These are phyloP conservation scores for Candida jianshihensis DNA, from an alignment of 805 yeast species.

Conservation along the genomic window DNA sequence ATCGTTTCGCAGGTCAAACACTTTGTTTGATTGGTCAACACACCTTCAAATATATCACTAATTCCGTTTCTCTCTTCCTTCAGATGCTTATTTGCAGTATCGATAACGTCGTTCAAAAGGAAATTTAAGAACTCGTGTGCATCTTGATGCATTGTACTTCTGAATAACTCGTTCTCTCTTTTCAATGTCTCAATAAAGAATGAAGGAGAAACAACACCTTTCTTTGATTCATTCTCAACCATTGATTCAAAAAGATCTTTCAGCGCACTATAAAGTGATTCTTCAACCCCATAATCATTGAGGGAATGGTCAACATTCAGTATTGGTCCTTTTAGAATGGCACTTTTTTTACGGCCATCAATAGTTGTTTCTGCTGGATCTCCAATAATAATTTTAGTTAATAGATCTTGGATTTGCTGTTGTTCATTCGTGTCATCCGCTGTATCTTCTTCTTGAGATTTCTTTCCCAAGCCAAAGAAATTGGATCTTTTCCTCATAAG, in stretches of 20 bases:
- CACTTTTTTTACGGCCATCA: constrained; percentile 74
- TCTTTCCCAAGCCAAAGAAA: constrained; percentile 21
- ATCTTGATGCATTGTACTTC: constrained; percentile 95
- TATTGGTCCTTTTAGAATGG: constrained; percentile 76
- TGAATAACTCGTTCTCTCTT: constrained; percentile 74
- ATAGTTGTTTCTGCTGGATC: constrained; percentile 30
- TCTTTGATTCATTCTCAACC: constrained; percentile 57
- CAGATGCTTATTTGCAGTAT: constrained; percentile 22
- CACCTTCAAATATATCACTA: constrained; percentile 75
- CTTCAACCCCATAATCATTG: constrained; percentile 41
- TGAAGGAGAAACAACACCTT: constrained; percentile 82
- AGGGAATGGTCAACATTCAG: constrained; percentile 70
- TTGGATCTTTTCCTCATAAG: constrained; percentile 22
- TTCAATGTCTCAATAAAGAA: constrained; percentile 70
- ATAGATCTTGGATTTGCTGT: constrained; percentile 6
- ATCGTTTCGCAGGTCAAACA: constrained; percentile 85
- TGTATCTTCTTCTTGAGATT: constrained; percentile 10
- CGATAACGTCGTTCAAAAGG: constrained; percentile 68
- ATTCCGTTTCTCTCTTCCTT: constrained; percentile 39
- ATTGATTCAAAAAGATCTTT: constrained; percentile 84
- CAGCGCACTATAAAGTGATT: constrained; percentile 54
- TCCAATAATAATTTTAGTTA: constrained; percentile 12
- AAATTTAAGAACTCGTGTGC: constrained; percentile 95
- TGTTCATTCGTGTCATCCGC: constrained; percentile 8
- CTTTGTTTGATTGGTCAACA: constrained; percentile 77